A percentile compares a stretch with the other conserved stretches of the same genome.
These are phyloP conservation scores for Aspergillus quadrilineatus DNA, from an alignment of 2,329 filamentous ascomycete genomes.

Conservation along the genomic window DNA sequence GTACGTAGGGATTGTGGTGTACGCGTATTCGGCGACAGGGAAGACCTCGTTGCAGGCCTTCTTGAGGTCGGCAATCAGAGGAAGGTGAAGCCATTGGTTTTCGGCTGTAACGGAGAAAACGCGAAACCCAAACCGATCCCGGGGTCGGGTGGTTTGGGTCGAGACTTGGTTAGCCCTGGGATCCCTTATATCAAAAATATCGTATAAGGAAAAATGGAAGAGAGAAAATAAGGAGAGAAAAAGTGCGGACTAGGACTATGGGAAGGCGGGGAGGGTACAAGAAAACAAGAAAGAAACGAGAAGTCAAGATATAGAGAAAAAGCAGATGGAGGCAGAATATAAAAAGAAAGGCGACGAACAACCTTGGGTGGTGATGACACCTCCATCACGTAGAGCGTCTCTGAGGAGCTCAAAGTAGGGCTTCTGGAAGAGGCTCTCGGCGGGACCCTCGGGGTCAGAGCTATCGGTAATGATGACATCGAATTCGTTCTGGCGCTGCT, in stretches of 20 bases:
- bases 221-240: constrained; percentile 13
- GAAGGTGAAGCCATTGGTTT: constrained; percentile 98
- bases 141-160: constrained; percentile 32
- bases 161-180: constrained; percentile 27
- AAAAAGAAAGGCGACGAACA: constrained; percentile 78
- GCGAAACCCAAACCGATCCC: constrained; percentile 33
- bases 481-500: constrained; percentile 94
- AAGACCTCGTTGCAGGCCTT: constrained; percentile 97
- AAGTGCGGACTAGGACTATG: constrained; percentile 16
- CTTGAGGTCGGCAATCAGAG: constrained; percentile 91
- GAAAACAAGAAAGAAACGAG: constrained; percentile 11
- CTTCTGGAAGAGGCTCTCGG: constrained; percentile 96
- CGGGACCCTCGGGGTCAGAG: constrained; percentile 93
- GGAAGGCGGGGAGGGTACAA: background rate
- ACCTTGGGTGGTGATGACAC: constrained; percentile 99
- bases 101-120: constrained; percentile 63
- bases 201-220: constrained; percentile 16
- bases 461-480: constrained; percentile 99
- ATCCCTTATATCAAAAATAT: constrained; percentile 6
- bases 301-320: constrained; percentile 2
- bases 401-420: constrained; percentile 94
- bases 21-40: constrained; percentile 95
- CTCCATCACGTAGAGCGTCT: constrained; percentile 86
- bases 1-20: constrained; percentile 98
- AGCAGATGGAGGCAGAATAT: constrained; percentile 14